phyloP scores from a whole-genome alignment of 768 basidiomycete species.

The Phanerochaete sordida region DNA sequence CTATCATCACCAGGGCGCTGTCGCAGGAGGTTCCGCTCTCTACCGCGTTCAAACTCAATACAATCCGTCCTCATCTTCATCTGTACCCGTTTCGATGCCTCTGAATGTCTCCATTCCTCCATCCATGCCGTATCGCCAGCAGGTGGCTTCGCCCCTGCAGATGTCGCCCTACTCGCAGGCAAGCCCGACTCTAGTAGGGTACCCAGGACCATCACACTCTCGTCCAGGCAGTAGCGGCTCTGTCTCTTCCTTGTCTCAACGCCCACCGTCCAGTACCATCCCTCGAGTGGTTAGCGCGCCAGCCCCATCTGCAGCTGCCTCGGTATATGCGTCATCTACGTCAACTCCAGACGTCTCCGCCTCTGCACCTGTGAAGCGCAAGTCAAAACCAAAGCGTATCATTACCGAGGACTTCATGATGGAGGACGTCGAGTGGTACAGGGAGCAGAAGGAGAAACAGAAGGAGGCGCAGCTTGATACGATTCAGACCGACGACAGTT shows the following conservation, averaged over 20 bases:
- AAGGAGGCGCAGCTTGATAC: neutral
- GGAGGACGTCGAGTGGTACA: slow-evolving; percentile 17
- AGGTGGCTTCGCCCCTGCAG: neutral
- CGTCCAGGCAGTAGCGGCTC: neutral
- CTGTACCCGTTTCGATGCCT: neutral
- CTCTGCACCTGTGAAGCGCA: neutral
- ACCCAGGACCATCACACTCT: neutral
- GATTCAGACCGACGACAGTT: neutral
- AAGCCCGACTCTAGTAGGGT: neutral
- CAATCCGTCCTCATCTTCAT: neutral
- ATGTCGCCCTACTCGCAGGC: neutral
- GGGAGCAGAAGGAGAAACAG: slow-evolving; percentile 4
- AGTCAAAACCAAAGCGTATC: slow-evolving; percentile 7
- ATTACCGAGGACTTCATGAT: slow-evolving; percentile 15
- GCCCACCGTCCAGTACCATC: neutral
- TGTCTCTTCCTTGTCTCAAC: neutral
- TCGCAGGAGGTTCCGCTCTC: too few relatives aligned
- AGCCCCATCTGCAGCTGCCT: neutral
- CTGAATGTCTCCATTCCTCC: neutral
- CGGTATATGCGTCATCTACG: neutral
- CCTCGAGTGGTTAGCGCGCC: neutral
- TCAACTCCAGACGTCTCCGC: neutral
- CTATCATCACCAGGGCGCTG: neutral
- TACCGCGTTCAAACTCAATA: too few relatives aligned
- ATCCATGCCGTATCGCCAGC: neutral